These are phyloP conservation scores for Colletotrichum horii DNA, from an alignment of 2,329 filamentous ascomycete genomes.

Conservation along the genomic window DNA sequence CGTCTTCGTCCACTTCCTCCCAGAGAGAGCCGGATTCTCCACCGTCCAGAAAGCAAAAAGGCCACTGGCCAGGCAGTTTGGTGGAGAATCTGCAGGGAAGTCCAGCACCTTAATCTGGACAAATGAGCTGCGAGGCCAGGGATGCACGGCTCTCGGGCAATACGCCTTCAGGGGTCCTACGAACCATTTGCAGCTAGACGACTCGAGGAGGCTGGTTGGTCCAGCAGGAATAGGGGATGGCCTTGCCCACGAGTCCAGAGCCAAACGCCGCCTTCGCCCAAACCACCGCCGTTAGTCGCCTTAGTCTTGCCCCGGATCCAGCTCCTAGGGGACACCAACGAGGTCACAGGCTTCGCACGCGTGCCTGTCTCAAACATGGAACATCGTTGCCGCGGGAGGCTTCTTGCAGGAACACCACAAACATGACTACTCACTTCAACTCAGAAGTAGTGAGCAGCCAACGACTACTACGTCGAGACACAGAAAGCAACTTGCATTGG, in stretches of 20 bases:
- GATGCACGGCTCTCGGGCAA: constrained; percentile 9
- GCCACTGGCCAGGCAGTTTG: constrained; percentile 1
- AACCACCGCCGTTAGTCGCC: constrained; percentile 13
- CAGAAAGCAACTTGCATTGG: background rate
- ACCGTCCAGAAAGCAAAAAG: constrained; percentile 12
- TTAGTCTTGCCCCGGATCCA: constrained; percentile 9
- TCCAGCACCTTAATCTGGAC: constrained; percentile 19
- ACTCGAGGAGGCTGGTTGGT: constrained; percentile 7
- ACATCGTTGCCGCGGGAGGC: background rate
- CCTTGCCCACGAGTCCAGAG: background rate
- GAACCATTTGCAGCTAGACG: constrained; percentile 3
- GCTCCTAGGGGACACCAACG: background rate
- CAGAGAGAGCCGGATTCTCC: background rate
- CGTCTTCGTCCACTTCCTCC: background rate
- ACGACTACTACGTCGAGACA: background rate
- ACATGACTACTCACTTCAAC: background rate
- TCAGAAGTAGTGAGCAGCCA: background rate
- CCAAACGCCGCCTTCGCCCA: background rate
- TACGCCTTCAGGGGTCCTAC: constrained; percentile 15
- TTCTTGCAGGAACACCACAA: background rate
- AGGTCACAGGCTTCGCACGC: constrained; percentile 5
- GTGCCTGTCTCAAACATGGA: constrained; percentile 11
- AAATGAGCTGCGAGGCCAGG: constrained; percentile 11
- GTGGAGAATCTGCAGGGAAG: constrained; percentile 7
- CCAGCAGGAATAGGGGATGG: constrained; percentile 7